These are phyloP conservation scores for Penicillium concentricum DNA, from an alignment of 2,329 filamentous ascomycete species.

Conservation along the genomic window DNA sequence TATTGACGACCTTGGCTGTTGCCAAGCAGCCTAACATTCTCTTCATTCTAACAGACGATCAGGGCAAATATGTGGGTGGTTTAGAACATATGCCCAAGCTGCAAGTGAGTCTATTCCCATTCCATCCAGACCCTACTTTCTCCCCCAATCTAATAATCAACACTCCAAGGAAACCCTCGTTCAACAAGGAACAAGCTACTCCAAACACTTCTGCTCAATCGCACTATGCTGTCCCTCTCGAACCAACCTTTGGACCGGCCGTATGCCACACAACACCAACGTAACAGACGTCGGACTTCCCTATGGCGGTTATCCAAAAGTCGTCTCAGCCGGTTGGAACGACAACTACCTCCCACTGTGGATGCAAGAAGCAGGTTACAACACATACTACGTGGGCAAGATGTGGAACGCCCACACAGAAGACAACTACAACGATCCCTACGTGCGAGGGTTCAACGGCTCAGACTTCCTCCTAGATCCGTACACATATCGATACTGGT, in stretches of 20 bases:
- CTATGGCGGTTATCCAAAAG: slow-evolving; percentile 59
- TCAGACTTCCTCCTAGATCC: slow-evolving; percentile 64
- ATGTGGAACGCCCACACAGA: slow-evolving; percentile 65
- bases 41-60: slow-evolving; percentile 68
- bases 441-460: slow-evolving; percentile 59
- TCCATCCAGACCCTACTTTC: background rate
- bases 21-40: slow-evolving; percentile 56
- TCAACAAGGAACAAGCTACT: slow-evolving; percentile 58
- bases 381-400: slow-evolving; percentile 70
- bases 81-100: slow-evolving; percentile 54
- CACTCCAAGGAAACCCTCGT: slow-evolving; percentile 50
- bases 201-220: slow-evolving; percentile 60
- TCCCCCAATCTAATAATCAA: background rate
- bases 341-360: slow-evolving; percentile 68
- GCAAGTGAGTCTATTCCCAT: slow-evolving; percentile 12
- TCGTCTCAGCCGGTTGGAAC: slow-evolving; percentile 64
- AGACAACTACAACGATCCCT: slow-evolving; percentile 60
- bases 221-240: slow-evolving; percentile 66
- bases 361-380: slow-evolving; percentile 67
- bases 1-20: slow-evolving; percentile 15
- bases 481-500: slow-evolving; percentile 65
- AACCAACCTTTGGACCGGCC: slow-evolving; percentile 63
- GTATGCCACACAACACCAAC: slow-evolving; percentile 67
- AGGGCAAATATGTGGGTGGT: slow-evolving; percentile 48
- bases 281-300: slow-evolving; percentile 52